phyloP scores from a whole-genome alignment of 441 rosid species.

The Populus hybrid region DNA sequence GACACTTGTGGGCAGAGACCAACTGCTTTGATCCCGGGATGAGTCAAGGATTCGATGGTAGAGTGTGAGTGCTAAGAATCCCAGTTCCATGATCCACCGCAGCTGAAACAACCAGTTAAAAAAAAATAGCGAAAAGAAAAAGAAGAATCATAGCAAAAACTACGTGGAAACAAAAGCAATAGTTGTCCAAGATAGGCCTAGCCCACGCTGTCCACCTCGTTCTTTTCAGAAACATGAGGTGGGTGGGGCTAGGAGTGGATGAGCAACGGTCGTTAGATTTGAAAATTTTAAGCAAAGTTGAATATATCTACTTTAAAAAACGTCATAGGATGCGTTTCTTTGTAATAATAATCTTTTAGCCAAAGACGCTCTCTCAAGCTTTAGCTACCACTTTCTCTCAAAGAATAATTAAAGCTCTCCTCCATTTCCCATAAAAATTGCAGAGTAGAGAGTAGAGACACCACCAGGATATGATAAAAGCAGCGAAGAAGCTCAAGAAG shows the following conservation, averaged over 20 bases:
- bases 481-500: constrained; percentile 53
- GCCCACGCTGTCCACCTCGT: neutral
- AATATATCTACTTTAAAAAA: neutral
- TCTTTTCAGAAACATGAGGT: neutral
- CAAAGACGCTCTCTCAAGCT: no score
- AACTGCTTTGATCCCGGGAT: neutral
- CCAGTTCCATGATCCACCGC: no score
- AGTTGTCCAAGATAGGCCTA: neutral
- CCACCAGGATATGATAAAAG: constrained; percentile 44
- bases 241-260: neutral
- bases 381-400: neutral
- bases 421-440: neutral
- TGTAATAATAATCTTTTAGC: neutral
- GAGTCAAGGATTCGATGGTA: no score
- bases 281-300: constrained; percentile 14
- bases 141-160: no score
- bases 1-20: neutral
- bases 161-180: neutral
- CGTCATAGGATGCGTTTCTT: neutral
- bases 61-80: no score
- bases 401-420: neutral
- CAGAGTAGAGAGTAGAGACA: neutral
- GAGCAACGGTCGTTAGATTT: constrained; percentile 42
- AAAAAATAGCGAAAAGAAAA: neutral
- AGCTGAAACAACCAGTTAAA: neutral